A percentile compares a stretch with the other conserved stretches of the same genome.
phyloP scores from a whole-genome alignment of 139 green algal species.

The Dunaliella primolecta region DNA sequence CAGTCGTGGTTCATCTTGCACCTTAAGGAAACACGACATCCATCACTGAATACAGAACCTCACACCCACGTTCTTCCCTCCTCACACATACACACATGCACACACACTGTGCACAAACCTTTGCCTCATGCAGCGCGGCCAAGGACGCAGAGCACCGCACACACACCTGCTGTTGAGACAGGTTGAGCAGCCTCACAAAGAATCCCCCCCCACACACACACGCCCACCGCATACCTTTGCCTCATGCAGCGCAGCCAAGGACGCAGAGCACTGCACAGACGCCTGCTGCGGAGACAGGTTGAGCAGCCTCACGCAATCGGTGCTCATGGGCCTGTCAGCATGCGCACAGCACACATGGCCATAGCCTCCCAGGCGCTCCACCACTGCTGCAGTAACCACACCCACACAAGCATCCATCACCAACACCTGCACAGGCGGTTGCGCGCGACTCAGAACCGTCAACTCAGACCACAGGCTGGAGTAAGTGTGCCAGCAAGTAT shows the following conservation, averaged over 20 bases:
- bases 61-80: background rate
- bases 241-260: constrained; percentile 34
- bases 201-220: too few species aligned
- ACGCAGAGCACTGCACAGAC: constrained; percentile 31
- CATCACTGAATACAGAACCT: too few species aligned
- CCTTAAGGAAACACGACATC: too few species aligned
- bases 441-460: too few species aligned
- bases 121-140: constrained; percentile 21
- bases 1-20: too few species aligned
- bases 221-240: too few species aligned
- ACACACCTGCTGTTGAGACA: constrained; percentile 20
- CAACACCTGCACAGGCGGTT: constrained; percentile 49
- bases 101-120: constrained; percentile 14
- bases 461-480: too few species aligned
- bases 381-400: constrained; percentile 66
- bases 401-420: constrained; percentile 68
- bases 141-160: constrained; percentile 43
- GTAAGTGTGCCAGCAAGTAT: too few species aligned
- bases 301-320: constrained; percentile 36
- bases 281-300: constrained; percentile 46
- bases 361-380: constrained; percentile 71
- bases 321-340: constrained; percentile 6
- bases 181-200: constrained; percentile 50
- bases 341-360: constrained; percentile 50
- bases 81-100: background rate